Evolutionary conservation across 495 filamentous ascomycete species (phyloP), one percentile per base, ranked within the genome.

Genomic region (Hypoxylon perforatum): DNA sequence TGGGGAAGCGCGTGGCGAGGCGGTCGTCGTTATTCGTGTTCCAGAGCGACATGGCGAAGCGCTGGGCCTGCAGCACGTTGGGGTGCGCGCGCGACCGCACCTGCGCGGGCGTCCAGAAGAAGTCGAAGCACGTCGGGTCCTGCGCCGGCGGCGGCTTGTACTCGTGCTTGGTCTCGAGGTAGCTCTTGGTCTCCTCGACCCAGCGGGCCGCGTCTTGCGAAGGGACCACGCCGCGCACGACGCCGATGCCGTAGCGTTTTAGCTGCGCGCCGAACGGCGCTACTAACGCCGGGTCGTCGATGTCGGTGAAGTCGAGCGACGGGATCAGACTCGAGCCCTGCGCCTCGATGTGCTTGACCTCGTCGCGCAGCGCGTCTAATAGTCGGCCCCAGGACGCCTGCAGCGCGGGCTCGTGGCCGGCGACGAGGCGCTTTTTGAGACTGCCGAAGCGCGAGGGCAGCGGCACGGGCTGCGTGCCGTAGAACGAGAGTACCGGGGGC

Each of bases 61-160:
- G 81, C 76, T 96, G 92, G 0, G 92, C 83, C 51, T 82, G 78
- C 18, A 96, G 80, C 65, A 96, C 76, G 64, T 90, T 87, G 17
- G 91, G 86, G 71, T 97, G 89, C 0, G 88, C 86, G 39, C 93
- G 87, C 23, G 93, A 92, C 61, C 88, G 85, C 39, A 92, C 83
- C 76, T 97, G 93, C 2, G 89, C 83, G 7, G 90, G 91, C 1
- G 91, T 90, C 94, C 94, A 97, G 82, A 96, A 97, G 38, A 97
- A 86, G 77, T 97, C 93, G 76, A 91, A 97, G 12, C 96, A 94
- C 21, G 92, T 90, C 0, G 94, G 94, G 71, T 80, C 69, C 65
- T 82, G 66, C 48, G 83, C 75, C 57, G 81, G 73, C 49, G 75
- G 85, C 73, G 86, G 77, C 59, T 84, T 80, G 62, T 84, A 80